Evolutionary conservation across 2,329 filamentous ascomycete species (phyloP), one percentile per base, ranked within the genome.

Genomic region (Penicillium sp.): DNA sequence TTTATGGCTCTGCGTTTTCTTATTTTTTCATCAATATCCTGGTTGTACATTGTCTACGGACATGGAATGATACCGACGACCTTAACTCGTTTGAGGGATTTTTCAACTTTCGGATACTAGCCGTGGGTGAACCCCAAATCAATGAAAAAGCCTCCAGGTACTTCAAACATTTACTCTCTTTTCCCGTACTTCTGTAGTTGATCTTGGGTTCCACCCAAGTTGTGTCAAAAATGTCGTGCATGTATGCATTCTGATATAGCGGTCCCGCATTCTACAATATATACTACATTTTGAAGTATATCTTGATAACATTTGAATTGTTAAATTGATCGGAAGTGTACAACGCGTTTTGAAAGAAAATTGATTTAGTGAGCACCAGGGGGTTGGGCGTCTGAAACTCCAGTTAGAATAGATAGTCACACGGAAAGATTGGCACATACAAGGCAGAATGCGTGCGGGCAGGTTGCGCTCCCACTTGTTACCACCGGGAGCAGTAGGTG

Each of bases 381-480:
- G 31, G 65, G 55, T 34, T 59, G 64, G 43, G 66, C 66, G 51
- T 68, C 66, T 68, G 47, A 14, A 5, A 11, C n/a, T 4, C 4
- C 3, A 5, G 34, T 36, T 36, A 36, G 34, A 36, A n/a, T 36
- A n/a, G n/a, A 13, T 7, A 14, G 6, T 7, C n/a, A 13, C 5
- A 36, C n/a, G 14, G 11, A 13, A 36, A 18, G 38, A 32, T 34
- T 34, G 4, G 16, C 42, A 84, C 91, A 83, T 79, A 97, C 93
- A 87, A 60, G 91, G 88, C 55, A 95, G 80, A 64, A 88, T 86
- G 32, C 88, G 92, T 54, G 85, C 83, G 32, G 91, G 90, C 51
- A 97, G 74, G 76, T 99, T 99, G 73, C 94, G 85, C 79, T 97
- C 94, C 76, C 89, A 97, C 83, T 97, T 97, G 61, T 91, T 96